These are phyloP conservation scores for Penicillium decumbens DNA, from an alignment of 2,329 filamentous ascomycete genomes.

Conservation along the genomic window DNA sequence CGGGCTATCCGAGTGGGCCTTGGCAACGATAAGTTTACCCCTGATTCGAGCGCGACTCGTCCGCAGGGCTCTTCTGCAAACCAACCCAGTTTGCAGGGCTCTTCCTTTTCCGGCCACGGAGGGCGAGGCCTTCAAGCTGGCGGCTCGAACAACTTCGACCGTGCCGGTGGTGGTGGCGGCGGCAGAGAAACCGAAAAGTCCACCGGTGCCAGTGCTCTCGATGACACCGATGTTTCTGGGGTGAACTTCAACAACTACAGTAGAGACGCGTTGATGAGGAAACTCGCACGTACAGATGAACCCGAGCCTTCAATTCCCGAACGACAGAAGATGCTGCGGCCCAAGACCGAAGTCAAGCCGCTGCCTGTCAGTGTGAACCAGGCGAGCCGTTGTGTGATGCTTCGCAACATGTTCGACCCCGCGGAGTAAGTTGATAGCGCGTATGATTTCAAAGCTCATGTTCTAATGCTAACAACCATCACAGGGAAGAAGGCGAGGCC, in stretches of 20 bases:
- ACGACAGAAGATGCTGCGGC: conserved; percentile 68
- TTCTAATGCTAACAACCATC: conserved; percentile 30
- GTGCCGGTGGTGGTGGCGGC: conserved; percentile 60
- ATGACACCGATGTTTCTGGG: conserved; percentile 95
- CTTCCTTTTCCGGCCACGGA: conserved; percentile 83
- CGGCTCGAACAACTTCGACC: conserved; percentile 73
- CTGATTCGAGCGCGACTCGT: conserved; percentile 91
- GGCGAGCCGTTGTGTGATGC: conserved; percentile 86
- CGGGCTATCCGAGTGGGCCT: conserved; percentile 97
- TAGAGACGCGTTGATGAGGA: conserved; percentile 96
- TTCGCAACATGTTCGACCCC: conserved; percentile 94
- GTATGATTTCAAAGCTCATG: not conserved
- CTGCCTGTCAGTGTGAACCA: conserved; percentile 82
- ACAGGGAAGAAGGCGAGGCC: conserved; percentile 74
- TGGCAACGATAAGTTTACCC: conserved; percentile 99
- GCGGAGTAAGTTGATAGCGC: conserved; percentile 65
- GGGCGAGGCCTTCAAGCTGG: conserved; percentile 80
- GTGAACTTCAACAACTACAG: conserved; percentile 99
- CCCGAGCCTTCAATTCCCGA: conserved; percentile 57
- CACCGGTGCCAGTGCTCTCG: conserved; percentile 84
- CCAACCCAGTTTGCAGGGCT: conserved; percentile 74
- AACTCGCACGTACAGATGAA: conserved; percentile 94
- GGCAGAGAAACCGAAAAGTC: conserved; percentile 84
- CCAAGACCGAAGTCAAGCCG: conserved; percentile 72
- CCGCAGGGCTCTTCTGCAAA: conserved; percentile 71